A percentile compares a stretch with the other conserved stretches of the same genome.
Conservation (phyloP, 2,329 filamentous ascomycete genomes). For the Fusarium mexicanum region DNA sequence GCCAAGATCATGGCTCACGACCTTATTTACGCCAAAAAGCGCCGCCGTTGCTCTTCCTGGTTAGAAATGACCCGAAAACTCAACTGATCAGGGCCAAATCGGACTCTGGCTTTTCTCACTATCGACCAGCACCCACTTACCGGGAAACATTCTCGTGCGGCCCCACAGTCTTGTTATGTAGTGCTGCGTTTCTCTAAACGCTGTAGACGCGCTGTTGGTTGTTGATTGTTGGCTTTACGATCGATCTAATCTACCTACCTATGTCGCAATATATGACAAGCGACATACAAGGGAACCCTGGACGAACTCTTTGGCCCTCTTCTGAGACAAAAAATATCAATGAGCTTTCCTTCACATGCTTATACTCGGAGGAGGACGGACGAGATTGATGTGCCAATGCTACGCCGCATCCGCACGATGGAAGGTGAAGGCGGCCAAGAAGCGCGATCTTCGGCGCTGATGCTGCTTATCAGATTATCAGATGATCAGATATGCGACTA, state of each 20-base stretch:
- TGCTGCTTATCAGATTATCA: constrained; percentile 26
- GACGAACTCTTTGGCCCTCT: neutral
- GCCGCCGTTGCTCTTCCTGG: neutral
- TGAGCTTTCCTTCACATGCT: neutral
- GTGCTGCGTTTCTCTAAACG: neutral
- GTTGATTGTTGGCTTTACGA: neutral
- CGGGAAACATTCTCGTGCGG: neutral
- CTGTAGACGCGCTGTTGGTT: constrained; percentile 2
- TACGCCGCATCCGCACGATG: constrained; percentile 1
- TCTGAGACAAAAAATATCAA: neutral
- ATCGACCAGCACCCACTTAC: neutral
- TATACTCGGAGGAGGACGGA: neutral
- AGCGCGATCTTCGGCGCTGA: neutral
- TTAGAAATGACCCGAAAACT: neutral
- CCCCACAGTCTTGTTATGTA: neutral
- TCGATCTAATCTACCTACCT: neutral
- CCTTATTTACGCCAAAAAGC: neutral
- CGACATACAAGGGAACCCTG: neutral
- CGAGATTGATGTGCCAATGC: neutral
- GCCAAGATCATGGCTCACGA: neutral
- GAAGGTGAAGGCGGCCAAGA: neutral
- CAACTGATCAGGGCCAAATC: neutral
- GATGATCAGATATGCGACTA: constrained; percentile 17
- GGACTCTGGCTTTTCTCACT: neutral
- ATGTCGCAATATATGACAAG: neutral